phyloP scores from a whole-genome alignment of 2,329 filamentous ascomycete genomes.

The Aspergillus aculeatinus region DNA sequence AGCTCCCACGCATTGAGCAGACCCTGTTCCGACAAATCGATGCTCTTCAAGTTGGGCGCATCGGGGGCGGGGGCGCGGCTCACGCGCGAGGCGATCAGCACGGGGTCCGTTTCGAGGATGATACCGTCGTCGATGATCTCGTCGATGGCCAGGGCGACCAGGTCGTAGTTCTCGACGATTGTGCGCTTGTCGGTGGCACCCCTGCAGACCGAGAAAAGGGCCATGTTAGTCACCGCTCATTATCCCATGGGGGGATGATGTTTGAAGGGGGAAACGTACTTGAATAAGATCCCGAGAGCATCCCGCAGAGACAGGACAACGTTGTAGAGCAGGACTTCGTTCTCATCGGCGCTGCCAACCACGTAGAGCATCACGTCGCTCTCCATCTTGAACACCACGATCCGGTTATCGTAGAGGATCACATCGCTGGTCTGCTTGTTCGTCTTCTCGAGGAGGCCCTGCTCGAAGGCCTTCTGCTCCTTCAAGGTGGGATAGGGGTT shows the following conservation, averaged over 20 bases:
- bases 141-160: slow-evolving; percentile 89
- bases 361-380: slow-evolving; percentile 96
- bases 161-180: slow-evolving; percentile 97
- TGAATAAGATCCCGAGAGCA: slow-evolving; percentile 84
- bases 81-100: slow-evolving; percentile 87
- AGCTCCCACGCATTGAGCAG: slow-evolving; percentile 92
- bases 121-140: slow-evolving; percentile 95
- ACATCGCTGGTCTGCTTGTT: slow-evolving; percentile 94
- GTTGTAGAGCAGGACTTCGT: slow-evolving; percentile 94
- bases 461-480: slow-evolving; percentile 94
- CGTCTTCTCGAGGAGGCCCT: slow-evolving; percentile 92
- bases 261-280: slow-evolving; percentile 57
- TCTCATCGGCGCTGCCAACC: slow-evolving; percentile 87
- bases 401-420: slow-evolving; percentile 93
- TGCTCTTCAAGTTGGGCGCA: slow-evolving; percentile 81
- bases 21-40: slow-evolving; percentile 93
- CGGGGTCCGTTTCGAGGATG: slow-evolving; percentile 94
- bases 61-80: slow-evolving; percentile 90
- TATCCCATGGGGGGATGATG: not conserved
- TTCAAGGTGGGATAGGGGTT: slow-evolving; percentile 87
- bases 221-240: slow-evolving; percentile 13
- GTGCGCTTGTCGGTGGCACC: slow-evolving; percentile 97
- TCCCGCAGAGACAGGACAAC: slow-evolving; percentile 89
- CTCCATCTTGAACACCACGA: slow-evolving; percentile 97
- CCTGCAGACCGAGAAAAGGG: slow-evolving; percentile 47